phyloP scores from a whole-genome alignment of 129 eudicot genomes.

The Tanacetum coccineum region DNA sequence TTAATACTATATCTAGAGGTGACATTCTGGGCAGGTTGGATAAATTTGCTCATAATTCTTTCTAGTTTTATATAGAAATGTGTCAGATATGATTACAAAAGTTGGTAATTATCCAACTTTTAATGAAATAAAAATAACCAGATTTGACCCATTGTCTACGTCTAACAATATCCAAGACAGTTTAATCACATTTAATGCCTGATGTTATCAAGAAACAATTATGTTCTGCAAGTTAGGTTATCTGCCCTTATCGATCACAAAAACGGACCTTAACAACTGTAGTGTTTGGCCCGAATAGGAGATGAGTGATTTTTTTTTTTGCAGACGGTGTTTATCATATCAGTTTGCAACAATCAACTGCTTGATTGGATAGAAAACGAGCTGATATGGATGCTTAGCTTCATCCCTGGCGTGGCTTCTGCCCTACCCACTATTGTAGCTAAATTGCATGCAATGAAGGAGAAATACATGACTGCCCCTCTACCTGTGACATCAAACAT shows the following conservation, averaged over 20 bases:
- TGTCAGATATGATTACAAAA: background rate
- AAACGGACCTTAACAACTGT: background rate
- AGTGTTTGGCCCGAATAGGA: background rate
- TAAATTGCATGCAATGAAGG: slow-evolving; percentile 77
- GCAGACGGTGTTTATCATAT: slow-evolving; percentile 63
- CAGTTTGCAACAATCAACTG: slow-evolving; percentile 96
- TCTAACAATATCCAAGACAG: too few species aligned
- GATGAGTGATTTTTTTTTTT: background rate
- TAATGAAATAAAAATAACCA: too few species aligned
- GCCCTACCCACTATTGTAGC: slow-evolving; percentile 54
- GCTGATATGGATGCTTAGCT: slow-evolving; percentile 74
- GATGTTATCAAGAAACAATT: background rate
- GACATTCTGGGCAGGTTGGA: too few species aligned
- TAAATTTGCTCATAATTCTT: too few species aligned
- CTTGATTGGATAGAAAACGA: slow-evolving; percentile 89
- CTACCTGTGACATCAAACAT: slow-evolving; percentile 51
- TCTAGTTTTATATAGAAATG: too few species aligned
- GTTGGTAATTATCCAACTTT: too few species aligned
- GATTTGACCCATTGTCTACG: too few species aligned
- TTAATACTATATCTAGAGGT: background rate
- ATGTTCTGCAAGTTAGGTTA: background rate
- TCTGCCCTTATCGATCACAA: background rate
- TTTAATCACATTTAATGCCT: background rate
- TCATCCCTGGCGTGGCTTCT: slow-evolving; percentile 56
- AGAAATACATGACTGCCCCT: slow-evolving; percentile 69